These are phyloP conservation scores for Fusarium camptoceras DNA, from an alignment of 2,329 filamentous ascomycete genomes.

Conservation along the genomic window DNA sequence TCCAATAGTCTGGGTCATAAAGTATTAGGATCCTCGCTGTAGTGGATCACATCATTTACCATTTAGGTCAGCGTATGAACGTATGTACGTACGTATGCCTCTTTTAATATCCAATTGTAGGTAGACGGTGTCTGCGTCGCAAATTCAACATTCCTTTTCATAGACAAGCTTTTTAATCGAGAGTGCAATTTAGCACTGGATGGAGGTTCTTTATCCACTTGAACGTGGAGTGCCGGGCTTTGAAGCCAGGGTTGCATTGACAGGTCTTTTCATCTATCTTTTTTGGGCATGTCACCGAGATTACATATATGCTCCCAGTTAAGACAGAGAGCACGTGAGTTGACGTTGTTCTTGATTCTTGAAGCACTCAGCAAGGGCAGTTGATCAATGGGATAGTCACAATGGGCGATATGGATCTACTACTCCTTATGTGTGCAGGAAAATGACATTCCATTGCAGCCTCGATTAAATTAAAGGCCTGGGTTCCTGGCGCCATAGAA, in stretches of 20 bases:
- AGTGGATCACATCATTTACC: not conserved
- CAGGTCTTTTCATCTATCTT: conserved; percentile 8
- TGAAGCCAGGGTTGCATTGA: conserved; percentile 23
- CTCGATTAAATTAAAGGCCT: conserved; percentile 24
- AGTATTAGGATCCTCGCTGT: not conserved
- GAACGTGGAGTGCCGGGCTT: conserved; percentile 1
- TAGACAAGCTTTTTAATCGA: conserved; percentile 21
- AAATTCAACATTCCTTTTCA: conserved; percentile 6
- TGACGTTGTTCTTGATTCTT: not conserved
- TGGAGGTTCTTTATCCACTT: not conserved
- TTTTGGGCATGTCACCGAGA: conserved; percentile 36
- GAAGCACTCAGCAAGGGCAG: not conserved
- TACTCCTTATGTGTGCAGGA: not conserved
- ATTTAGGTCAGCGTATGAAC: not conserved
- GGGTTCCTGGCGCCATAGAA: conserved; percentile 13
- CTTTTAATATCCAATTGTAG: not conserved
- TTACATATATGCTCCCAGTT: conserved; percentile 24
- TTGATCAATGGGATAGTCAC: not conserved
- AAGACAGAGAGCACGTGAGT: conserved; percentile 24
- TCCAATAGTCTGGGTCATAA: not conserved
- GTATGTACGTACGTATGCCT: not conserved
- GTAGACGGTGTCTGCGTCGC: conserved; percentile 2
- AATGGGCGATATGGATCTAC: not conserved
- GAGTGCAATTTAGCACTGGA: not conserved
- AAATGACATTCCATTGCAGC: conserved; percentile 30